A percentile compares a stretch with the other conserved stretches of the same genome.
Evolutionary conservation across 2,329 filamentous ascomycete species (phyloP).

Genomic region (Fusarium siculi): DNA sequence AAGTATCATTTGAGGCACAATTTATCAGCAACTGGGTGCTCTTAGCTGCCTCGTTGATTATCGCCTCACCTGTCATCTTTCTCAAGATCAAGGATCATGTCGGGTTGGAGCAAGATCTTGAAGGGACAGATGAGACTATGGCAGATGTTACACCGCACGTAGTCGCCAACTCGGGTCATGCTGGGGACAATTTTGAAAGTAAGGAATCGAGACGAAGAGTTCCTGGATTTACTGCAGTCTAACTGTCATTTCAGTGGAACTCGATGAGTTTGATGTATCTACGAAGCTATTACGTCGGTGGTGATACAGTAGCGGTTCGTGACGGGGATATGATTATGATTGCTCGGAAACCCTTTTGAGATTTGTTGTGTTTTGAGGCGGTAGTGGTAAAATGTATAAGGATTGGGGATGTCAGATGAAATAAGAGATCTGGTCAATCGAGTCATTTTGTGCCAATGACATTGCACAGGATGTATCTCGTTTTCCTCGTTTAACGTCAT

Average conservation of each 20-base stretch:
- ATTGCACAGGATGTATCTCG: neutral
- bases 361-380: accelerated
- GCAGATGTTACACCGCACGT: slow-evolving; percentile 66
- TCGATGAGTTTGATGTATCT: neutral
- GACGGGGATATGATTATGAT: neutral
- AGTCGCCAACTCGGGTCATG: neutral
- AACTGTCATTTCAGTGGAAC: neutral
- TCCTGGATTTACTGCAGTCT: neutral
- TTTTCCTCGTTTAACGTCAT: neutral
- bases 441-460: accelerated
- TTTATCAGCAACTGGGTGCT: slow-evolving; percentile 80
- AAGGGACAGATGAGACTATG: slow-evolving; percentile 84
- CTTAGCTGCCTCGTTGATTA: slow-evolving; percentile 74
- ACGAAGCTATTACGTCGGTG: neutral
- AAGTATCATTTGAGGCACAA: slow-evolving; percentile 71
- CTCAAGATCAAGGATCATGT: slow-evolving; percentile 82
- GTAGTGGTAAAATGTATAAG: accelerated
- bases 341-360: neutral
- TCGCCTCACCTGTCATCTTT: slow-evolving; percentile 83
- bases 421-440: neutral
- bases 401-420: accelerated
- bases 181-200: neutral
- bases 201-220: neutral
- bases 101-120: slow-evolving; percentile 80
- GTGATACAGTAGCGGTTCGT: neutral